phyloP scores from a whole-genome alignment of 345 rosid genomes.

The Eucalyptus coolabah region DNA sequence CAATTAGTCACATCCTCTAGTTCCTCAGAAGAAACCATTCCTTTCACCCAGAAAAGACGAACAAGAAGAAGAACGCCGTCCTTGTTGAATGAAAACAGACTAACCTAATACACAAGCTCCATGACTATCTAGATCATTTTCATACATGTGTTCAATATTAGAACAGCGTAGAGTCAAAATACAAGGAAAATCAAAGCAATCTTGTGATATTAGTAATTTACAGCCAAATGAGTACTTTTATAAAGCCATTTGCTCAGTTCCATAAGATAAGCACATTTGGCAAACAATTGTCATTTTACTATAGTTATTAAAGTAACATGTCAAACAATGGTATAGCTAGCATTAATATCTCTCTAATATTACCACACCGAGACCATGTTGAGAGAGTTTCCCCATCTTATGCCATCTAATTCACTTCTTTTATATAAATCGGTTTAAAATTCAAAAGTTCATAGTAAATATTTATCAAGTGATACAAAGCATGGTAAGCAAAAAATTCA shows the following conservation, averaged over 20 bases:
- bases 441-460: not conserved
- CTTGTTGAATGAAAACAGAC: not conserved
- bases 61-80: not conserved
- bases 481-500: not conserved
- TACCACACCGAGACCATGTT: not conserved
- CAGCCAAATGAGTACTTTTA: not conserved
- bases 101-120: not conserved
- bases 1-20: not conserved
- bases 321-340: not conserved
- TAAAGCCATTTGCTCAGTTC: not conserved
- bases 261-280: not conserved
- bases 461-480: not conserved
- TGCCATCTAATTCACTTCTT: not conserved
- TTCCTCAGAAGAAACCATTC: not conserved
- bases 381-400: not conserved
- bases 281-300: not conserved
- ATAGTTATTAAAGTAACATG: not conserved
- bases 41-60: not conserved
- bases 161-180: not conserved
- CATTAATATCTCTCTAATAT: not conserved
- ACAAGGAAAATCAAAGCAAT: not conserved
- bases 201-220: not conserved
- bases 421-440: not conserved
- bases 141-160: not conserved
- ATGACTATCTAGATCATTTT: not conserved